Evolutionary conservation across 2,329 filamentous ascomycete species (phyloP), one percentile per base, ranked within the genome.

Genomic region (Colletotrichum falcatum): DNA sequence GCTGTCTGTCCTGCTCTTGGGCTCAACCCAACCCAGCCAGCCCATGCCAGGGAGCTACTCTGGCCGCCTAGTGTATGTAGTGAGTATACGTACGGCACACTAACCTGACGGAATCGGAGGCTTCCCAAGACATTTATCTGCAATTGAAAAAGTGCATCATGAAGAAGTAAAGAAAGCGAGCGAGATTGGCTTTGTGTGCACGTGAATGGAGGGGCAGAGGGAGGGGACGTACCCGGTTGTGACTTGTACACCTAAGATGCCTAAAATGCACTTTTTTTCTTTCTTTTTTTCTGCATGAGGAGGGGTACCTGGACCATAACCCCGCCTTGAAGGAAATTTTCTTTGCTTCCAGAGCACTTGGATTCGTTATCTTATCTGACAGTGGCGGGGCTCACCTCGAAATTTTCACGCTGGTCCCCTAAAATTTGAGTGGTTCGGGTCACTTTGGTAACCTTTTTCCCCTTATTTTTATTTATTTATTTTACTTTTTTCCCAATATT

Each of bases 331-430:
- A 67, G 65, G 58, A 71, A 71, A 48, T 68, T 70, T 59, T 70
- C 58, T 35, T 49, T 33, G 26, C 56, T 33, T 62, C 55, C 35
- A 39, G 48, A 35, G 30, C 46, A 20, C 56, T 59, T 48, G 44
- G 9, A 48, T 55, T 44, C 60, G 59, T 72, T 72, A 72, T 72
- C 71, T 72, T 72, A 72, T 72, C 71, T 58, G n/a, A 9, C n/a
- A 1, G 14, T 58, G 49, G 70, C 63, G 71, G 71, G 68, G 71
- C 67, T 59, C 28, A 61, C 64, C 67, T 66, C 67, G 68, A 72
- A 72, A 71, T 72, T 72, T 72, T 72, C 68, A 63, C 58, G 42
- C 37, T 67, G 64, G 68, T 71, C 68, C 67, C 68, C 54, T 71
- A 59, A 56, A 70, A 42, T 71, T 71, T 68, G 68, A 60, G 64